A percentile compares a stretch with the other conserved stretches of the same genome.
These are phyloP conservation scores for Liquidambar formosana DNA, from an alignment of 164 flowering plant species.

Conservation along the genomic window DNA sequence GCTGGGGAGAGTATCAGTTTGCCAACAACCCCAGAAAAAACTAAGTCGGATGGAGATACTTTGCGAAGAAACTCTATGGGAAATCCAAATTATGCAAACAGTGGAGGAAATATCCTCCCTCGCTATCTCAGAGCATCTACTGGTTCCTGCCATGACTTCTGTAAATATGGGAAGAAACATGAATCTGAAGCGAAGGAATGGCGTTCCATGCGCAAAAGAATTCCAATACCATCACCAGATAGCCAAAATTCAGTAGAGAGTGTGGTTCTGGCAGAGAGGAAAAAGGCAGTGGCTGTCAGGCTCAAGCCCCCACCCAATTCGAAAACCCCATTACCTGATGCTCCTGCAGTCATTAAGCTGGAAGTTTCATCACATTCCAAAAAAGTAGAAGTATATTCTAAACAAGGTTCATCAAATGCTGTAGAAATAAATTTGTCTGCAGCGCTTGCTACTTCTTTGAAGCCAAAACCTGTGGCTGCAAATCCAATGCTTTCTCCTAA, in stretches of 20 bases:
- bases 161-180: conserved; percentile 75
- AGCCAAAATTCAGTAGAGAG: conserved; percentile 9
- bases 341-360: conserved; percentile 18
- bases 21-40: conserved; percentile 21
- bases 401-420: conserved; percentile 10
- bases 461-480: conserved; percentile 20
- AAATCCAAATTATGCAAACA: conserved; percentile 22
- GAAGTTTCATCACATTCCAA: conserved; percentile 22
- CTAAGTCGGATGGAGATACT: conserved; percentile 11
- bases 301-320: conserved; percentile 18
- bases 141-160: conserved; percentile 92
- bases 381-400: conserved; percentile 18
- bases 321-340: conserved; percentile 8
- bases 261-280: conserved; percentile 17
- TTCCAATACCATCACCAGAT: conserved; percentile 5
- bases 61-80: conserved; percentile 47
- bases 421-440: conserved; percentile 13
- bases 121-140: conserved; percentile 78
- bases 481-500: conserved; percentile 20
- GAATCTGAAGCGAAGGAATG: conserved; percentile 40
- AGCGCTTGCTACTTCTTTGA: conserved; percentile 16
- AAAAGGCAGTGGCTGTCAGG: conserved; percentile 18
- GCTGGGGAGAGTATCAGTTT: conserved; percentile 30
- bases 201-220: conserved; percentile 29
- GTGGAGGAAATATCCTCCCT: conserved; percentile 42